Base-by-base conservation (phyloP, 169 alveolate species). In the Plasmodium adleri region DNA sequence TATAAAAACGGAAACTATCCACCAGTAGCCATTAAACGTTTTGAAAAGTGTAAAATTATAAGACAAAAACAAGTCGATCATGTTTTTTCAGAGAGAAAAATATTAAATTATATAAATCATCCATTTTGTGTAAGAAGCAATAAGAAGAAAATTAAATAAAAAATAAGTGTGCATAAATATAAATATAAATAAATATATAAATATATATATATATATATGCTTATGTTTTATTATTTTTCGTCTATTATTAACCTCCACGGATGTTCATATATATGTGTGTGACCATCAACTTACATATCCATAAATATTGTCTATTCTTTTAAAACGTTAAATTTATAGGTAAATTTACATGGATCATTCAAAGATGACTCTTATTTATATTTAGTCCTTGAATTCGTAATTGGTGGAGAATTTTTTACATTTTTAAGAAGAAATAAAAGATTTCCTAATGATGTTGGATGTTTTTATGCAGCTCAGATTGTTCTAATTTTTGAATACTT, bases 381-480 rank as follows among this genome's bases (percentile, higher is more conserved):
- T 92, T 92, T 98, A 93, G 95, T 97, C 67, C 95, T 98, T 93
- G 99, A 99, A 71, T 98, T 95, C 85, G 98, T 98, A 8, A 94
- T 95, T 74, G 99, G 99, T 13, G 99, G 99, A 0, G 99, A 98
- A 86, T 96, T 98, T 66, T 98, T 98, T 91, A 95, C 97, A 28
- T 94, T 97, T 73, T 88, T 98, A 78, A 94, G 99, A 63, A 89
- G 97, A 73, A 96, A 96, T 76, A 98, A 98, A 76, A 92, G 97
- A 22, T 94, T 98, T 72, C 96, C 98, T 22, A 97, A 96, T 87
- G 98, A 97, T 66, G 98, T 96, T 13, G 99, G 99, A 17, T 95
- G 96, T 83, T 97, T 98, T 87, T 98, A 98, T 80, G 98, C 99
- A 10, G 97, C 98, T 1, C 98, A 98, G 95, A 98, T 98, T 39